A percentile compares a stretch with the other conserved stretches of the same genome.
Conservation (phyloP, 176 grass and related monocot genomes). For the Ampelocalamus luodianensis region DNA sequence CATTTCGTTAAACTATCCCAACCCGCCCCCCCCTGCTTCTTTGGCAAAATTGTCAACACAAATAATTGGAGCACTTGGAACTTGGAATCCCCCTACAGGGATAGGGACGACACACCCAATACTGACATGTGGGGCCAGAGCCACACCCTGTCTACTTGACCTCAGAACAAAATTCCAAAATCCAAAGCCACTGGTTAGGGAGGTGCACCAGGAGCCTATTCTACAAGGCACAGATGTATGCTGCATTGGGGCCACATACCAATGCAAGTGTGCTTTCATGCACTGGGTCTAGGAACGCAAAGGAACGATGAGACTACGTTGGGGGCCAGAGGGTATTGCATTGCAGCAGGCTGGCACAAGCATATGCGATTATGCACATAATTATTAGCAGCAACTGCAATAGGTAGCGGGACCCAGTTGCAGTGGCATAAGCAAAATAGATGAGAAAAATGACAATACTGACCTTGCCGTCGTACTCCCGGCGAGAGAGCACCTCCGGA, state of each 20-base stretch:
- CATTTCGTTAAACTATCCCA: slow-evolving; percentile 30
- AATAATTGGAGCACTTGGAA: slow-evolving; percentile 56
- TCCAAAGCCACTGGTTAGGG: slow-evolving; percentile 10
- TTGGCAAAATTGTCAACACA: slow-evolving; percentile 57
- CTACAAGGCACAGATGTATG: slow-evolving; percentile 26
- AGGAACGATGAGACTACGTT: not conserved
- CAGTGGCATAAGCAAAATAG: not conserved
- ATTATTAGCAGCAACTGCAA: not conserved
- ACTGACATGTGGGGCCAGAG: slow-evolving; percentile 35
- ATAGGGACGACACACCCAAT: slow-evolving; percentile 37
- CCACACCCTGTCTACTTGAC: slow-evolving; percentile 38
- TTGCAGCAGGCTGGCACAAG: slow-evolving; percentile 21
- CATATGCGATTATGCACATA: slow-evolving; percentile 21
- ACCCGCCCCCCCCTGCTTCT: slow-evolving; percentile 34
- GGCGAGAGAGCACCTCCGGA: slow-evolving; percentile 73
- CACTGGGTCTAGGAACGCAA: slow-evolving; percentile 36
- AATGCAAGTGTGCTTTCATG: slow-evolving; percentile 10
- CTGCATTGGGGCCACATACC: not conserved
- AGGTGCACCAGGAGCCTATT: slow-evolving; percentile 28
- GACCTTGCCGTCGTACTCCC: slow-evolving; percentile 86
- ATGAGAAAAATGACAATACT: slow-evolving; percentile 35
- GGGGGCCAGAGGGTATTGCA: not conserved
- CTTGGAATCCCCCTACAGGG: slow-evolving; percentile 42
- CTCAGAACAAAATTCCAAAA: slow-evolving; percentile 43
- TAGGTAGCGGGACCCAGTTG: not conserved